phyloP scores from a whole-genome alignment of 495 filamentous ascomycete genomes.

The Penicillium argentinense region DNA sequence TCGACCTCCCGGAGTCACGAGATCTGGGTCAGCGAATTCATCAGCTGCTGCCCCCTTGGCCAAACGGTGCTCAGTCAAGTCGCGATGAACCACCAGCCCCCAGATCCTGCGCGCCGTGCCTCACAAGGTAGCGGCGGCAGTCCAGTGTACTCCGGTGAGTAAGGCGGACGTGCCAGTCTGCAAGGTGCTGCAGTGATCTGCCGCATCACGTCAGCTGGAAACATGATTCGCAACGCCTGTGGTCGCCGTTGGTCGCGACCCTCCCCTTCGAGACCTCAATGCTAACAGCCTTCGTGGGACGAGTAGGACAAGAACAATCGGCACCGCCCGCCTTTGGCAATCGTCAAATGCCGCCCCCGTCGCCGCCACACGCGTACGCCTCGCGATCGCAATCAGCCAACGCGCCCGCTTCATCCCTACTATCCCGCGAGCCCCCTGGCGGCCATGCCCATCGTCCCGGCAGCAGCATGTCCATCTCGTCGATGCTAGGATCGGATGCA shows the following conservation, averaged over 20 bases:
- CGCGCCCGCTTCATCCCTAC: slow-evolving; percentile 45
- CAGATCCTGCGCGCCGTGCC: slow-evolving; percentile 32
- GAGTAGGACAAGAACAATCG: slow-evolving; percentile 29
- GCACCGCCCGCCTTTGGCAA: slow-evolving; percentile 49
- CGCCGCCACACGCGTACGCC: slow-evolving; percentile 55
- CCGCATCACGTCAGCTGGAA: background rate
- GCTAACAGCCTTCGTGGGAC: background rate
- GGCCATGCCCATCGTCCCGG: slow-evolving; percentile 54
- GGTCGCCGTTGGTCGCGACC: too few species aligned
- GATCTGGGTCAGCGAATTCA: slow-evolving; percentile 27
- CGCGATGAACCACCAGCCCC: slow-evolving; percentile 34
- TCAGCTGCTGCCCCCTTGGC: slow-evolving; percentile 15
- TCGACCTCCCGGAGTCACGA: slow-evolving; percentile 46
- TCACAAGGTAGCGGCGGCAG: slow-evolving; percentile 39
- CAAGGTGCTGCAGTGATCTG: slow-evolving; percentile 5
- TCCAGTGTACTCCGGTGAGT: slow-evolving; percentile 41
- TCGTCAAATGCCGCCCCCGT: slow-evolving; percentile 61
- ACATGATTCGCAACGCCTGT: background rate
- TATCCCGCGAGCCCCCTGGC: slow-evolving; percentile 52
- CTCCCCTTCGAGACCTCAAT: too few species aligned
- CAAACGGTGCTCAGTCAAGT: background rate
- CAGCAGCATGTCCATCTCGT: slow-evolving; percentile 94
- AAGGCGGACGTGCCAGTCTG: slow-evolving; percentile 9
- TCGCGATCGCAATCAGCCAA: slow-evolving; percentile 43
- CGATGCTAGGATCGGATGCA: slow-evolving; percentile 70